phyloP scores from a whole-genome alignment of 202 grass and related monocot species.

The Hordeum pubiflorum region DNA sequence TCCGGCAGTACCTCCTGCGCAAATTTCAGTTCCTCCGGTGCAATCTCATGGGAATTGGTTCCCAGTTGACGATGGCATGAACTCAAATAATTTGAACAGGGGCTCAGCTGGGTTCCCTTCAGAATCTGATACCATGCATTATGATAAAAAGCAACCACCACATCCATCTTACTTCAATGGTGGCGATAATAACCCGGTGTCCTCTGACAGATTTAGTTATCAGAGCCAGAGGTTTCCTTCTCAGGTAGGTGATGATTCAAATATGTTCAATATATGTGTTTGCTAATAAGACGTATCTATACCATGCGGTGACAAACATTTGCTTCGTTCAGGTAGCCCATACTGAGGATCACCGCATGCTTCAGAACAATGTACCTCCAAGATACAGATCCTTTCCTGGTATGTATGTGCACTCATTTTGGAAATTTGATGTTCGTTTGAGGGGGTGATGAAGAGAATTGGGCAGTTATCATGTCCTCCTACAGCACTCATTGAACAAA shows the following conservation, averaged over 20 bases:
- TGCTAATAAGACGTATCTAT: constrained; percentile 8
- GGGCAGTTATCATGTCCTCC: not conserved
- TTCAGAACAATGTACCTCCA: constrained; percentile 45
- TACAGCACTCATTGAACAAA: not conserved
- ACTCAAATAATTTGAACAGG: constrained; percentile 45
- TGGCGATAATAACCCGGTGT: constrained; percentile 45
- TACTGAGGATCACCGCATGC: constrained; percentile 39
- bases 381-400: constrained; percentile 65
- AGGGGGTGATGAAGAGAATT: not conserved
- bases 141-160: constrained; percentile 43
- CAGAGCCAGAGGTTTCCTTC: constrained; percentile 62
- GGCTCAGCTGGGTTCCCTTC: constrained; percentile 40
- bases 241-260: constrained; percentile 42
- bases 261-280: constrained; percentile 6
- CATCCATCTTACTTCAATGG: constrained; percentile 45
- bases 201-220: constrained; percentile 58
- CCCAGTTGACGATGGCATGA: constrained; percentile 46
- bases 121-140: constrained; percentile 42
- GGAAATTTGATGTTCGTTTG: constrained; percentile 27
- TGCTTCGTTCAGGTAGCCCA: constrained; percentile 47
- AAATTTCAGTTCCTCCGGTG: constrained; percentile 59
- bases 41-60: constrained; percentile 70
- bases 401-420: constrained; percentile 29
- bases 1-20: constrained; percentile 38
- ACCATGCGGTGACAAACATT: constrained; percentile 10